Evolutionary conservation across 192 early-diverging fungal genomes (phyloP), one percentile per base, ranked within the genome.

Genomic region (Chytriomyces hyalinus): DNA sequence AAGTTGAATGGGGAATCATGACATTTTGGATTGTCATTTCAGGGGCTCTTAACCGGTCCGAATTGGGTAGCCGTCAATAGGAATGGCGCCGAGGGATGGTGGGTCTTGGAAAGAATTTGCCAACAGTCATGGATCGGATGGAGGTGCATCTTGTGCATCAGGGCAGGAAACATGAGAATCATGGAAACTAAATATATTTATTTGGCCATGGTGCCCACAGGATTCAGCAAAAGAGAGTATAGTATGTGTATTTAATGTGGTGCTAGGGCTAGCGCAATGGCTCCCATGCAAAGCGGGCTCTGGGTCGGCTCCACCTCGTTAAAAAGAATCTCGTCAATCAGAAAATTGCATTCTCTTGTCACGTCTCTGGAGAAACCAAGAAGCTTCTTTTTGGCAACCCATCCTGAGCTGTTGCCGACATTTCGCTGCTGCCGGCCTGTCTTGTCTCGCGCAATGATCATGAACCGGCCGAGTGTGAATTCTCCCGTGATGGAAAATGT

Each of bases 401-500:
- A 73, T 8, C 71, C 71, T 10, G 59, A 62, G 60, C 71, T 63
- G 46, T 61, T 73, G 28, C 71, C 71, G 4, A 73, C 71, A 43
- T 73, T 73, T 62, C 9, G 61, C 49, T 73, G 71, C 36, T 60
- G 13, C n/a, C 71, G 57, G 24, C 28, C 44, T n/a, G 20, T 20
- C 9, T 71, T 45, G 46, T 49, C n/a, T 8, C 71, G 17, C 8
- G 46, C 71, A 49, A 73, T 73, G 10, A 73, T 45, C 60, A 73
- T 62, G 47, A 73, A 73, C 26, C 71, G n/a, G 26, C 71, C 71
- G 15, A 43, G 71, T n/a, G 26, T 7, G 61, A 73, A 73, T 45
- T 73, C 71, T 6, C 71, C 71, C 13, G 71, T 73, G 24, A 73
- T 73, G 15, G 71, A 73, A 73, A 73, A 73, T n/a, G 49, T 44